Evolutionary conservation across 768 basidiomycete genomes (phyloP).

Genomic region (Dioszegia aurantiaca): DNA sequence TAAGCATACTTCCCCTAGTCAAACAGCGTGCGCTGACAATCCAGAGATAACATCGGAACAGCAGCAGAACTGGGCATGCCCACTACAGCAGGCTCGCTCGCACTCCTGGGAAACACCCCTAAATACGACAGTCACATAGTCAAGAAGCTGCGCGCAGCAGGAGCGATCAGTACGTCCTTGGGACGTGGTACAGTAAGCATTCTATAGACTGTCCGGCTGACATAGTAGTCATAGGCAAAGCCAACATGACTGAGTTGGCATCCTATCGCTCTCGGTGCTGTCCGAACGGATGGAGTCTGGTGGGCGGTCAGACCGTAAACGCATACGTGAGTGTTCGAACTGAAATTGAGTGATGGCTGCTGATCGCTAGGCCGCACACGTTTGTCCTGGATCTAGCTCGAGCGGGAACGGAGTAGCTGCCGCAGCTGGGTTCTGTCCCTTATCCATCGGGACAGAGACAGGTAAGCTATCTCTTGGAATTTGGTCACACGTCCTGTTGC

Average conservation of each 20-base stretch:
- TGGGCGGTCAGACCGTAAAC: constrained; percentile 19
- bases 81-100: constrained; percentile 24
- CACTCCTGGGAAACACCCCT: constrained; percentile 14
- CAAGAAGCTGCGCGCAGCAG: constrained; percentile 20
- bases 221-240: constrained; percentile 27
- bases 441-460: constrained; percentile 16
- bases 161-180: constrained; percentile 26
- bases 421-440: constrained; percentile 18
- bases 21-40: background rate
- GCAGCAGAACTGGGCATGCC: constrained; percentile 24
- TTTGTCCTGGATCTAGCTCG: constrained; percentile 28
- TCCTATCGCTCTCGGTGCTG: constrained; percentile 10
- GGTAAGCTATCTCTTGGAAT: constrained; percentile 3
- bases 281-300: constrained; percentile 19
- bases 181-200: constrained; percentile 13
- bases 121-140: constrained; percentile 15
- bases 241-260: constrained; percentile 25
- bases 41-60: constrained; percentile 26
- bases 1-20: constrained; percentile 3
- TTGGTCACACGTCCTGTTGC: background rate
- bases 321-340: constrained; percentile 14
- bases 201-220: background rate
- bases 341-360: background rate
- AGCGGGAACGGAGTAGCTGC: constrained; percentile 21
- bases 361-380: constrained; percentile 25